Conservation (phyloP, 805 yeast species). For the Wickerhamiella spandovensis region DNA sequence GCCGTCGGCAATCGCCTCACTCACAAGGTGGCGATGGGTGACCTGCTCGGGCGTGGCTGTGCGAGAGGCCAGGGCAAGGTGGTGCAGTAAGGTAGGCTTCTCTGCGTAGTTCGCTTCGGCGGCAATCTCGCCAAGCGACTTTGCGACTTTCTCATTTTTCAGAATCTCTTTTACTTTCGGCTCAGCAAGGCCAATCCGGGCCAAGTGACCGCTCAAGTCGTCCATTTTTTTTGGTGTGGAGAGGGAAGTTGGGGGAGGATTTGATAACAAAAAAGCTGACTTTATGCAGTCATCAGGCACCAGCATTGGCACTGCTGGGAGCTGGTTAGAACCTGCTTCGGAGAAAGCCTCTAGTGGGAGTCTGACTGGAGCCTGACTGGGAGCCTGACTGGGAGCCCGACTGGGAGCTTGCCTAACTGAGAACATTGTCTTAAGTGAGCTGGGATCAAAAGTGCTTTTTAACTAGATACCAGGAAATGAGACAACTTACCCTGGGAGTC, state of each 20-base stretch:
- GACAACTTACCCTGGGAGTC: not conserved
- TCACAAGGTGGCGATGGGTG: conserved; percentile 37
- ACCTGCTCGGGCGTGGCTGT: conserved; percentile 30
- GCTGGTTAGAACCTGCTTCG: no score
- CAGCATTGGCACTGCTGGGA: no score
- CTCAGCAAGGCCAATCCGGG: conserved; percentile 15
- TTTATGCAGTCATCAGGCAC: not conserved
- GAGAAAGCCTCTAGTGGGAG: no score
- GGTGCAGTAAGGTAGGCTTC: conserved; percentile 56
- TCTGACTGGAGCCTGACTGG: no score
- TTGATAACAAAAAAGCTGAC: not conserved
- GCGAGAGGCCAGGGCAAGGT: conserved; percentile 61
- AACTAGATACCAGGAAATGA: not conserved
- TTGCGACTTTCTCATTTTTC: conserved; percentile 75
- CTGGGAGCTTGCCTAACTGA: no score
- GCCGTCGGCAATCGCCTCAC: conserved; percentile 49
- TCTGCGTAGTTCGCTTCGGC: conserved; percentile 28
- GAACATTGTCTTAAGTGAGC: no score
- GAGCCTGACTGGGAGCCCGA: no score
- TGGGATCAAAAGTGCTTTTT: no score
- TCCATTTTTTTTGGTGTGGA: not conserved
- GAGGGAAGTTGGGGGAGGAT: not conserved
- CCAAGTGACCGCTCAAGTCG: not conserved
- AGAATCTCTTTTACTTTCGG: conserved; percentile 60
- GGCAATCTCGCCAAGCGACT: conserved; percentile 50